Percentiles rank a stretch among this genome's conserved stretches.
Evolutionary conservation across 2,329 filamentous ascomycete genomes (phyloP).

Genomic region (Macrophomina tecta): DNA sequence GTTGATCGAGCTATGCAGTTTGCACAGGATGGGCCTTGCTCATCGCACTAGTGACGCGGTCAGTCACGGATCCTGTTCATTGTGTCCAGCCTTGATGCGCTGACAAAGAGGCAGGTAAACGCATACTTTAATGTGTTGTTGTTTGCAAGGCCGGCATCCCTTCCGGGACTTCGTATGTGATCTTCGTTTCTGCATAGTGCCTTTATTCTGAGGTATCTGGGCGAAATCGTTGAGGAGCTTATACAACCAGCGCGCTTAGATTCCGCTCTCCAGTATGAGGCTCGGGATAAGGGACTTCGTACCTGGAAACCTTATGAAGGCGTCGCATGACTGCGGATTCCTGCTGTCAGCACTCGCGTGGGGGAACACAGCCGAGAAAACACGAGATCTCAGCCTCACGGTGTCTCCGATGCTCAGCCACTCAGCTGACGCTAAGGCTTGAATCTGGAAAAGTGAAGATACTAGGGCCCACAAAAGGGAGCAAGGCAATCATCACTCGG

Average conservation of each 20-base stretch:
- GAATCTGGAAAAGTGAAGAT: neutral
- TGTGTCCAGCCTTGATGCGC: too few relatives aligned
- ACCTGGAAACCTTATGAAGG: too few relatives aligned
- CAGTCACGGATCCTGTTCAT: neutral
- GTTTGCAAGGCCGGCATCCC: slow-evolving; percentile 51
- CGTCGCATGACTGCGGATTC: too few relatives aligned
- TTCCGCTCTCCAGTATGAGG: too few relatives aligned
- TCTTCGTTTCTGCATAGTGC: slow-evolving; percentile 36
- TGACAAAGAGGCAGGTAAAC: too few relatives aligned
- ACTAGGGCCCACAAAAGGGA: neutral
- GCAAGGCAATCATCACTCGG: too few relatives aligned
- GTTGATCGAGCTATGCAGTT: slow-evolving; percentile 40
- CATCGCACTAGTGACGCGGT: slow-evolving; percentile 41
- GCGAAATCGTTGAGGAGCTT: too few relatives aligned
- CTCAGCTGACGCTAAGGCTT: slow-evolving; percentile 5
- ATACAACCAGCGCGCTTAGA: too few relatives aligned
- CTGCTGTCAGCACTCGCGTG: neutral
- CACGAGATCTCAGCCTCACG: slow-evolving; percentile 1
- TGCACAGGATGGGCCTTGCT: slow-evolving; percentile 45
- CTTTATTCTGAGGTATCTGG: neutral
- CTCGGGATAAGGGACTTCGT: too few relatives aligned
- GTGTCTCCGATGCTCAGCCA: neutral
- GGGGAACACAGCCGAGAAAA: neutral
- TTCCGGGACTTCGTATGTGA: slow-evolving; percentile 51
- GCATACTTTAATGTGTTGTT: slow-evolving; percentile 49